phyloP scores from a whole-genome alignment of 1,284 basidiomycete genomes.

The Irpex sp. region DNA sequence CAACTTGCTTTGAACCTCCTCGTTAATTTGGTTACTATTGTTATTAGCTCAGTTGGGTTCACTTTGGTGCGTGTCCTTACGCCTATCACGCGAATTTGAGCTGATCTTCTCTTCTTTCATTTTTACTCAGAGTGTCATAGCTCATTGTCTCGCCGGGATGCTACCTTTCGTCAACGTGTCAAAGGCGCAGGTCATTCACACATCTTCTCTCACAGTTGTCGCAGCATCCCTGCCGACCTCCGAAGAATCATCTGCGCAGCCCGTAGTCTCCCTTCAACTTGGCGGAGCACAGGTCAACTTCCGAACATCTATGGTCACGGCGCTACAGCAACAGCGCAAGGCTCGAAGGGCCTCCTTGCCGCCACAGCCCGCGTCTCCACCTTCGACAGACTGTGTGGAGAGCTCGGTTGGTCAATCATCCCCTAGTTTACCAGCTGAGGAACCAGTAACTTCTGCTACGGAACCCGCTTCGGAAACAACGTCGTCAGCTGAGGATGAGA shows the following conservation, averaged over 20 bases:
- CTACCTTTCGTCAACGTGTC: constrained; percentile 4
- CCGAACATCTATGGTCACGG: neutral
- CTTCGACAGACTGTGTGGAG: neutral
- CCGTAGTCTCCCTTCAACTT: neutral
- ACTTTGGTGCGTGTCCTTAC: neutral
- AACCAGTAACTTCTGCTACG: neutral
- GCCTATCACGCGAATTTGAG: neutral
- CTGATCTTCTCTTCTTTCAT: neutral
- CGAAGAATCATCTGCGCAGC: neutral
- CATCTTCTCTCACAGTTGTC: neutral
- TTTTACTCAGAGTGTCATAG: constrained; percentile 10
- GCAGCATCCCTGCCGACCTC: neutral
- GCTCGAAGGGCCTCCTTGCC: neutral
- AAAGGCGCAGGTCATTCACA: neutral
- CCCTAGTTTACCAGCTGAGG: neutral
- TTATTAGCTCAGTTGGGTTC: neutral
- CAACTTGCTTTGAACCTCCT: neutral
- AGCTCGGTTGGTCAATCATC: neutral
- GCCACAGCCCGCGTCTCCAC: neutral
- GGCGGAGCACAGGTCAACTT: neutral
- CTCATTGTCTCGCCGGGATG: constrained; percentile 6
- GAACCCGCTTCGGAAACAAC: neutral
- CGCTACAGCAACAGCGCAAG: neutral
- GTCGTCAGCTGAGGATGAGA: neutral
- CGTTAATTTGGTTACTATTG: neutral